Evolutionary conservation across 2,329 filamentous ascomycete genomes (phyloP).

Genomic region (Venturia oleaginea): DNA sequence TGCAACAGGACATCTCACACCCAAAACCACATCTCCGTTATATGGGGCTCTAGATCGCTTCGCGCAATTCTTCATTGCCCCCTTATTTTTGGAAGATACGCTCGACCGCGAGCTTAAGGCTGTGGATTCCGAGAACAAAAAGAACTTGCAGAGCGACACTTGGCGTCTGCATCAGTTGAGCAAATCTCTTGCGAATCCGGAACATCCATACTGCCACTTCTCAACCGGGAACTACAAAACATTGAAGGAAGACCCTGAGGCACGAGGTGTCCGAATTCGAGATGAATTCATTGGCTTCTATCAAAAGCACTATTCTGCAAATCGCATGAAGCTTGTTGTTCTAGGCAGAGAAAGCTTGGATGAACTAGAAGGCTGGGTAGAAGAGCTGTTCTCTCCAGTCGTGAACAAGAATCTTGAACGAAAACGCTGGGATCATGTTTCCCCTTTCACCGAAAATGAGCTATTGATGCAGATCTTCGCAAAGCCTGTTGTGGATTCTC

Average conservation of each 20-base stretch:
- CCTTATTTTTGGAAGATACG: slow-evolving; percentile 75
- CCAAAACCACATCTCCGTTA: slow-evolving; percentile 47
- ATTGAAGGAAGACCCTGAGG: slow-evolving; percentile 72
- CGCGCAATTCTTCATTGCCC: slow-evolving; percentile 86
- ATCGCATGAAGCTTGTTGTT: slow-evolving; percentile 85
- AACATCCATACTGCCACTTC: slow-evolving; percentile 85
- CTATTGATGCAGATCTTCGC: slow-evolving; percentile 68
- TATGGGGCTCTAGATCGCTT: slow-evolving; percentile 83
- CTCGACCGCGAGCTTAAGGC: slow-evolving; percentile 79
- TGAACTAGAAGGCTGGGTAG: slow-evolving; percentile 72
- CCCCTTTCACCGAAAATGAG: slow-evolving; percentile 51
- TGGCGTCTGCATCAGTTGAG: slow-evolving; percentile 84
- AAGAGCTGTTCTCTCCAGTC: slow-evolving; percentile 71
- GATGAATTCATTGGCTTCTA: slow-evolving; percentile 92
- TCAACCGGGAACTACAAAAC: slow-evolving; percentile 84
- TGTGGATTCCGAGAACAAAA: slow-evolving; percentile 95
- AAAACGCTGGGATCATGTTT: slow-evolving; percentile 56
- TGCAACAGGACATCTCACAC: slow-evolving; percentile 28
- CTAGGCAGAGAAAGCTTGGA: slow-evolving; percentile 75
- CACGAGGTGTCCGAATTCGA: slow-evolving; percentile 71
- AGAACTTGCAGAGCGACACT: slow-evolving; percentile 83
- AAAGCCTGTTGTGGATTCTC: slow-evolving; percentile 83
- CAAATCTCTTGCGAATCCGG: slow-evolving; percentile 78
- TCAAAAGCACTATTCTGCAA: slow-evolving; percentile 80
- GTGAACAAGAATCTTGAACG: slow-evolving; percentile 70